Percentiles rank a stretch among this genome's conserved stretches.
Conservation (phyloP, 345 rosid genomes). For the Dovyalis caffra region DNA sequence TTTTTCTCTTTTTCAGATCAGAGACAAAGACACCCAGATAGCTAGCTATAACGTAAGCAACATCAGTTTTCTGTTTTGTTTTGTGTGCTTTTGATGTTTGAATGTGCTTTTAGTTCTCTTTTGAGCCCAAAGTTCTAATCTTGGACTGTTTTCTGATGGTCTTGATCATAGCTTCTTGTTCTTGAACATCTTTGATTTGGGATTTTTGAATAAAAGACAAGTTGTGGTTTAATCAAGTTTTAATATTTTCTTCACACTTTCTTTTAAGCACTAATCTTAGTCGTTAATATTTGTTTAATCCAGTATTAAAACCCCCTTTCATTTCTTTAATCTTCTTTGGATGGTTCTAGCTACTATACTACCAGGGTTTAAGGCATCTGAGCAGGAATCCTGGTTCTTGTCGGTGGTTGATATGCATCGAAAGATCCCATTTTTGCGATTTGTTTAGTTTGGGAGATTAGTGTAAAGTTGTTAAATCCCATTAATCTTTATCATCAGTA, state of each 20-base stretch:
- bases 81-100: background rate
- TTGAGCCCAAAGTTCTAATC: background rate
- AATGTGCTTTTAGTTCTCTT: background rate
- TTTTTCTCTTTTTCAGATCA: background rate
- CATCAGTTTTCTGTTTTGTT: background rate
- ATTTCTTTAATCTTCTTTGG: constrained; percentile 7
- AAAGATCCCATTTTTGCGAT: background rate
- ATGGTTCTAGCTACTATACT: background rate
- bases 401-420: constrained; percentile 1
- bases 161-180: background rate
- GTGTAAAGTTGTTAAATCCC: constrained; percentile 1
- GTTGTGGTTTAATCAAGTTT: background rate
- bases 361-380: constrained; percentile 9
- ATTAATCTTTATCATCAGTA: background rate
- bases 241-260: background rate
- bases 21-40: background rate
- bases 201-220: background rate
- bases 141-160: background rate
- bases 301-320: background rate
- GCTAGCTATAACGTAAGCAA: background rate
- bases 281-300: constrained; percentile 5
- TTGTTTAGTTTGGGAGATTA: background rate
- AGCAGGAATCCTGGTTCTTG: constrained; percentile 17
- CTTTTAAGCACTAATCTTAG: background rate
- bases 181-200: background rate